phyloP scores from a whole-genome alignment of 1,284 basidiomycete genomes.

The Ceratobasidium sp. region DNA sequence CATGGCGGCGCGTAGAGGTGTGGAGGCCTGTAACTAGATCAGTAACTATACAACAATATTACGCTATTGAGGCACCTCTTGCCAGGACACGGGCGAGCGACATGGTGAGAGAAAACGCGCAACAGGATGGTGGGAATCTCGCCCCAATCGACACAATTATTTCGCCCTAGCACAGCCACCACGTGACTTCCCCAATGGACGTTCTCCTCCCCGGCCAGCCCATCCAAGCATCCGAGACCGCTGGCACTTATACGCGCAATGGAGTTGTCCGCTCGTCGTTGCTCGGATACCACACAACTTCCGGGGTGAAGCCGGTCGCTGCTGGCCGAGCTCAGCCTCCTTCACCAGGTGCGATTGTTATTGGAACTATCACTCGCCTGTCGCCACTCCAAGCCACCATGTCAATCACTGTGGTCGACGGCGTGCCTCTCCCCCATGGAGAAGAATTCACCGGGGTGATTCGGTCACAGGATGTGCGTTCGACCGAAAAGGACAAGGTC shows the following conservation, averaged over 20 bases:
- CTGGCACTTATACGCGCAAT: slow-evolving; percentile 72
- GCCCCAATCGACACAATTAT: not conserved
- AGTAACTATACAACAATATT: no score
- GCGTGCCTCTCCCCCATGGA: slow-evolving; percentile 83
- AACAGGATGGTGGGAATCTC: slow-evolving; percentile 27
- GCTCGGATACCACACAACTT: slow-evolving; percentile 62
- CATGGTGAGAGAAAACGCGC: slow-evolving; percentile 29
- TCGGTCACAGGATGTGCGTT: slow-evolving; percentile 87
- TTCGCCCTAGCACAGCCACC: slow-evolving; percentile 9
- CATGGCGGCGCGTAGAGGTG: slow-evolving; percentile 76
- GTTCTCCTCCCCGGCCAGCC: slow-evolving; percentile 83
- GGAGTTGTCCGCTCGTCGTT: slow-evolving; percentile 74
- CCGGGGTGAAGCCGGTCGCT: not conserved
- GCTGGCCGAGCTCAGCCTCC: slow-evolving; percentile 66
- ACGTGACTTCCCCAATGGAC: slow-evolving; percentile 52
- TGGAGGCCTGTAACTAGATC: slow-evolving; percentile 68
- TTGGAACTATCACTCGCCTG: slow-evolving; percentile 84
- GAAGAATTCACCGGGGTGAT: slow-evolving; percentile 96
- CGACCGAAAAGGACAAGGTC: slow-evolving; percentile 90
- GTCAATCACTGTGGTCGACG: slow-evolving; percentile 89
- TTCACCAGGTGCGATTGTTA: slow-evolving; percentile 70
- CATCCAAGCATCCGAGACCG: slow-evolving; percentile 66
- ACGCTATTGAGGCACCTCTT: slow-evolving; percentile 61
- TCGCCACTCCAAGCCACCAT: slow-evolving; percentile 87
- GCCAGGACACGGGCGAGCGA: slow-evolving; percentile 70